These are phyloP conservation scores for Candida pini DNA, from an alignment of 805 yeast species.

Conservation along the genomic window DNA sequence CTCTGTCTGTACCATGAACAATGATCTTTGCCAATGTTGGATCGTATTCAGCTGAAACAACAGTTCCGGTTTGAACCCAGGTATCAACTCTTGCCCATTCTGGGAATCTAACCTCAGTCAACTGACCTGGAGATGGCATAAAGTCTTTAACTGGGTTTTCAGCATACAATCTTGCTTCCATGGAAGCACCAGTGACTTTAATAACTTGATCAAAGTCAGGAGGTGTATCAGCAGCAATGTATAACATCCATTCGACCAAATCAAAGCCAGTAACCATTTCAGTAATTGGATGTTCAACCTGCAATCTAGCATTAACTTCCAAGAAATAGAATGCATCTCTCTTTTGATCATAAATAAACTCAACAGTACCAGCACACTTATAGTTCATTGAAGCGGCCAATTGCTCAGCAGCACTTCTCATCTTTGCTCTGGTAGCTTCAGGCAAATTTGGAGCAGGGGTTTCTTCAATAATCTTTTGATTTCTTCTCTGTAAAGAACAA, in stretches of 20 bases:
- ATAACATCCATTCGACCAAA: conserved; percentile 94
- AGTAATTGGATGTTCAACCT: conserved; percentile 97
- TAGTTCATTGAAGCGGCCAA: conserved; percentile 79
- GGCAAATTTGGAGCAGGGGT: conserved; percentile 97
- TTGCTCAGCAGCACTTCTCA: conserved; percentile 82
- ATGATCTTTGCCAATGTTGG: conserved; percentile 95
- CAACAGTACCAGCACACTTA: conserved; percentile 97
- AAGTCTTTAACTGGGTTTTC: conserved; percentile 95
- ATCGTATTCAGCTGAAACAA: conserved; percentile 87
- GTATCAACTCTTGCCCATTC: conserved; percentile 89
- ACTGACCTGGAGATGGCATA: conserved; percentile 93
- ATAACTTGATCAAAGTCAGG: conserved; percentile 66
- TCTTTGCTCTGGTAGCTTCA: conserved; percentile 61
- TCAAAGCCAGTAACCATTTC: conserved; percentile 94
- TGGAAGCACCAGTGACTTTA: conserved; percentile 75
- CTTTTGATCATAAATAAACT: conserved; percentile 81
- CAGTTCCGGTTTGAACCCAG: conserved; percentile 89
- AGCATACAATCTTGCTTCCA: conserved; percentile 96
- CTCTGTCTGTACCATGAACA: conserved; percentile 86
- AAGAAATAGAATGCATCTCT: conserved; percentile 89
- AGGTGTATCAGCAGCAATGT: conserved; percentile 83
- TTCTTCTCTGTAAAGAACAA: conserved; percentile 95
- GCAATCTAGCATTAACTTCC: conserved; percentile 94
- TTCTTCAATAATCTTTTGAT: conserved; percentile 94
- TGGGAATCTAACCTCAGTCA: conserved; percentile 82